A percentile compares a stretch with the other conserved stretches of the same genome.
Conservation (phyloP, 371 early-diverging fungal genomes). For the Mucor piriformis region DNA sequence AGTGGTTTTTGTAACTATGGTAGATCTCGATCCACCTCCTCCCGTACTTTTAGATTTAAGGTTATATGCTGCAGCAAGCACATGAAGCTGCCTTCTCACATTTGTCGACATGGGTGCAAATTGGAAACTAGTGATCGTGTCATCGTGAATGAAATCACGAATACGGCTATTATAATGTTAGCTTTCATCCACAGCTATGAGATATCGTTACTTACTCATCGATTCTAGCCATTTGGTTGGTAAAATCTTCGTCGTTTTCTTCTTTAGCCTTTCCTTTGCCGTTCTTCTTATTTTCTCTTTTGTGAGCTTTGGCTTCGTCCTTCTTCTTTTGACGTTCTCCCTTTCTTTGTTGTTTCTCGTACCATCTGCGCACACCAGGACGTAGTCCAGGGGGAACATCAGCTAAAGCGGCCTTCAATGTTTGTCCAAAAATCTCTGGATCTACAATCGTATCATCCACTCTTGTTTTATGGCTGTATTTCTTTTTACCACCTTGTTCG, state of each 20-base stretch:
- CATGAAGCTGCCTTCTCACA: slow-evolving; percentile 54
- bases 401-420: slow-evolving; percentile 25
- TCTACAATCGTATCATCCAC: slow-evolving; percentile 25
- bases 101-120: slow-evolving; percentile 59
- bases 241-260: slow-evolving; percentile 5
- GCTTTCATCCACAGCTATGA: too few relatives aligned
- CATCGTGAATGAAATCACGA: slow-evolving; percentile 42
- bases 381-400: slow-evolving; percentile 28
- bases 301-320: slow-evolving; percentile 14
- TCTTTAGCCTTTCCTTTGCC: slow-evolving; percentile 16
- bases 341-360: slow-evolving; percentile 30
- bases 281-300: slow-evolving; percentile 27
- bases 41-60: slow-evolving; percentile 56
- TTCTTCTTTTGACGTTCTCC: slow-evolving; percentile 17
- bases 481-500: slow-evolving; percentile 4
- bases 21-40: slow-evolving; percentile 39
- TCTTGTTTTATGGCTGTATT: slow-evolving; percentile 7
- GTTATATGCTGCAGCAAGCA: slow-evolving; percentile 54
- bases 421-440: slow-evolving; percentile 27
- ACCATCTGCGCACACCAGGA: slow-evolving; percentile 28
- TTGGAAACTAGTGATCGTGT: slow-evolving; percentile 42
- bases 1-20: slow-evolving; percentile 51
- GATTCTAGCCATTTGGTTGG: slow-evolving; percentile 9
- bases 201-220: slow-evolving; percentile 18
- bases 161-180: slow-evolving; percentile 30